Evolutionary conservation across 495 filamentous ascomycete species (phyloP).

Genomic region (Neurospora tetrasperma): DNA sequence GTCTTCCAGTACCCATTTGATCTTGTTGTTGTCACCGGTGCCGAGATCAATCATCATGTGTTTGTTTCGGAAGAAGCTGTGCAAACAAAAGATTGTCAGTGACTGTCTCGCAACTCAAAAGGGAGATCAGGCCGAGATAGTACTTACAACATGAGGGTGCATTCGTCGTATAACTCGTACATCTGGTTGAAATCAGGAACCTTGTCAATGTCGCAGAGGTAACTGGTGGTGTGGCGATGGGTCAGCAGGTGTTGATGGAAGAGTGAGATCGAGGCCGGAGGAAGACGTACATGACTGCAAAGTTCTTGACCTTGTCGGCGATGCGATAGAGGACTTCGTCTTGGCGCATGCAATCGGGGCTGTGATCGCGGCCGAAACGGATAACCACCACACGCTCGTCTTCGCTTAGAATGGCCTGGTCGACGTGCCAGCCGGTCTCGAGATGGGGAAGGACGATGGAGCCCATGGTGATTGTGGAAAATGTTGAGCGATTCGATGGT

Average conservation of each 20-base stretch:
- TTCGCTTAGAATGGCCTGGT: constrained; percentile 62
- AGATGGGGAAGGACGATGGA: constrained; percentile 92
- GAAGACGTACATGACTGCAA: constrained; percentile 57
- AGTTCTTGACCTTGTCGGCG: constrained; percentile 77
- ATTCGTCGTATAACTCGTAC: constrained; percentile 68
- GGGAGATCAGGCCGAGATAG: too few relatives aligned
- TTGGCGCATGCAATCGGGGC: constrained; percentile 76
- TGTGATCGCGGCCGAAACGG: constrained; percentile 75
- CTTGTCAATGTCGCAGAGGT: constrained; percentile 92
- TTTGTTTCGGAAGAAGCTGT: constrained; percentile 85
- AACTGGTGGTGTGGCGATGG: constrained; percentile 21
- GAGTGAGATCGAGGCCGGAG: background rate
- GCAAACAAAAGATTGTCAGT: constrained; percentile 24
- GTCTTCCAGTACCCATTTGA: constrained; percentile 92
- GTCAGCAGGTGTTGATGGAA: background rate
- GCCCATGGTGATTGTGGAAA: constrained; percentile 46
- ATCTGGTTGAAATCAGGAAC: constrained; percentile 97
- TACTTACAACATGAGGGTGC: constrained; percentile 48
- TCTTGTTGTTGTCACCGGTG: constrained; percentile 95
- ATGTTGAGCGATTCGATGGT: background rate
- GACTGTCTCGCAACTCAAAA: background rate
- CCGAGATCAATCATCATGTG: constrained; percentile 99
- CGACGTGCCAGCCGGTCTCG: constrained; percentile 88
- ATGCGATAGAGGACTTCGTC: constrained; percentile 92
- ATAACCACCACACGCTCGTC: constrained; percentile 96